Evolutionary conservation across 2,329 filamentous ascomycete genomes (phyloP), one percentile per base, ranked within the genome.

Genomic region (Xylaria sp.): DNA sequence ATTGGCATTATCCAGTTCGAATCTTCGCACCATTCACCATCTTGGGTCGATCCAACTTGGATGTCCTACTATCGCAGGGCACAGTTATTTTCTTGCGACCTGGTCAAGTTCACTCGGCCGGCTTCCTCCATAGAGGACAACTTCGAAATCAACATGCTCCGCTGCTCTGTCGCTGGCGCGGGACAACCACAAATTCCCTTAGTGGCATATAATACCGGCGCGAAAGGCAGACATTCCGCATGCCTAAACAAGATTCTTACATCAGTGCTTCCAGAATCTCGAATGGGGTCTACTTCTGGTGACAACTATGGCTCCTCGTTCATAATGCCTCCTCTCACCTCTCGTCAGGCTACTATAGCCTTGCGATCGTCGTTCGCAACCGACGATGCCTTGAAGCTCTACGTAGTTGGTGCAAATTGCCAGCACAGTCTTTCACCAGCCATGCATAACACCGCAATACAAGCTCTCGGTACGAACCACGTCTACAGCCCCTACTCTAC

Each of bases 381-480:
- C 2, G 65, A 67, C 61, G 90, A 93, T 50, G 85, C 89, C 0
- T 89, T 94, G 84, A 88, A 90, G 59, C 89, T 92, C 64, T 92
- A 91, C 73, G 90, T 94, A 41, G 88, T 94, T 60, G 92, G 92
- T n/a, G 89, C 88, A 64, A 90, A 90, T 65, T 88, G 92, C 10
- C 87, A 85, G 59, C 92, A 92, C 81, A 93, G 90, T 76, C 79
- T 94, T 65, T 94, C 92, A 0, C 92, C 92, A 0, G 89, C 90
- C 7, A 94, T 94, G 91, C 92, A 94, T 78, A 92, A 90, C 64
- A 85, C 90, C 6, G 92, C 91, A 0, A 89, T 92, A 67, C 83
- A 85, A 62, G 86, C 85, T 0, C 91, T 89, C 72, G 92, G 91
- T 0, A 88, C 94, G 77, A 89, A 88, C 0, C 92, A 94, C 73